A percentile compares a stretch with the other conserved stretches of the same genome.
Evolutionary conservation across 78 protist genomes (phyloP).

Genomic region (Dictyostelium discoideum): dicty_2.7 NC_007091.3:4730501-4731000

Average conservation of each 20-base stretch:
- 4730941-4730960: conserved; percentile 2
- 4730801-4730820: no score
- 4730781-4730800: no score
- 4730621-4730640: conserved; percentile 59
- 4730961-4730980: not conserved
- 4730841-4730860: not conserved
- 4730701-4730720: no score
- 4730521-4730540: conserved; percentile 31
- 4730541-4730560: conserved; percentile 42
- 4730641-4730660: conserved; percentile 35
- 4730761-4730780: no score
- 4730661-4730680: conserved; percentile 43
- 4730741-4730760: no score
- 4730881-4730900: conserved; percentile 51
- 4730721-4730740: no score
- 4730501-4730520: conserved; percentile 12
- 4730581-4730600: conserved; percentile 59
- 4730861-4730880: not conserved
- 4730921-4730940: not conserved
- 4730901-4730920: conserved; percentile 52
- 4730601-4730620: conserved; percentile 61
- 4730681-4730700: not conserved
- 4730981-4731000: conserved; percentile 16
- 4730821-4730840: no score
- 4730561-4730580: conserved; percentile 39